Conservation (phyloP, 148 eudicot species). For the Euryodendron excelsum region DNA sequence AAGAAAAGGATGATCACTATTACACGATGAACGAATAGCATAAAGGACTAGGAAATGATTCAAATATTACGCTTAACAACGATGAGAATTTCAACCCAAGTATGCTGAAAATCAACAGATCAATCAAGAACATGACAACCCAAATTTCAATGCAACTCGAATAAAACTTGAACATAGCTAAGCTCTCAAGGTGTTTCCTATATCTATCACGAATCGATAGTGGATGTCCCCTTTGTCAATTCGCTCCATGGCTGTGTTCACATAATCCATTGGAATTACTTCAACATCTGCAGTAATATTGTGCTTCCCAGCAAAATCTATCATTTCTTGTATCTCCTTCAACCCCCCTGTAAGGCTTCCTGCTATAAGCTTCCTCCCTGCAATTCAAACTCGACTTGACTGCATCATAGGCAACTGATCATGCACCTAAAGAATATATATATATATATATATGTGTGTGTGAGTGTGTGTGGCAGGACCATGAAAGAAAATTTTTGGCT, state of each 20-base stretch:
- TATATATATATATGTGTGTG: no score
- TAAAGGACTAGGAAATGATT: no score
- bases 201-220: constrained; percentile 11
- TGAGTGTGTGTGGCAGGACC: no score
- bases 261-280: constrained; percentile 13
- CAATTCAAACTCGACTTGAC: not conserved
- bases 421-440: no score
- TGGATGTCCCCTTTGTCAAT: constrained; percentile 9
- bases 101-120: no score
- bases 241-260: constrained; percentile 7
- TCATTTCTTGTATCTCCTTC: constrained; percentile 22
- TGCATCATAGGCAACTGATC: no score
- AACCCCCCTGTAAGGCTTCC: constrained; percentile 8
- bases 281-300: constrained; percentile 16
- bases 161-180: not conserved
- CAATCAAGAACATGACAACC: not conserved
- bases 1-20: no score
- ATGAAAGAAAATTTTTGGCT: no score
- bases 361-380: constrained; percentile 15
- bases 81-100: no score
- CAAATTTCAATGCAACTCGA: not conserved
- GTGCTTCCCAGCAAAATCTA: constrained; percentile 17
- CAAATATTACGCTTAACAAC: no score
- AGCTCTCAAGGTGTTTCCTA: constrained; percentile 4
- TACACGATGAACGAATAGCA: no score